These are phyloP conservation scores for Sporothrix brasiliensis DNA, from an alignment of 2,329 filamentous ascomycete species.

Conservation along the genomic window DNA sequence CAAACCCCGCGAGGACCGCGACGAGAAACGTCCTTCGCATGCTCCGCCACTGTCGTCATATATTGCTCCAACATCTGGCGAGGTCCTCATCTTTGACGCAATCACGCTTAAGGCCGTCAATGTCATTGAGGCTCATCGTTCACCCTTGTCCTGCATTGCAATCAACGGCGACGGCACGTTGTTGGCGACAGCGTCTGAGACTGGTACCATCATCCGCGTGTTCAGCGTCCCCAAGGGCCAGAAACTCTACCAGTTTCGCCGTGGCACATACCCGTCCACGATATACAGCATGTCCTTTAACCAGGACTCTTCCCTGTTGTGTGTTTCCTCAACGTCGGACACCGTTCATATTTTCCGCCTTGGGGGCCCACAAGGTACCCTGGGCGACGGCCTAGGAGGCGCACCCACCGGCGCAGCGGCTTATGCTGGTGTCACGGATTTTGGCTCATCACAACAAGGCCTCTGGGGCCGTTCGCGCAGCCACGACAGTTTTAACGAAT, in stretches of 20 bases:
- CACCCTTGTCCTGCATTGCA: conserved; percentile 85
- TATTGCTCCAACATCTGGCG: conserved; percentile 81
- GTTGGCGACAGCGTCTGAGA: conserved; percentile 93
- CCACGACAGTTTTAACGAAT: conserved; percentile 60
- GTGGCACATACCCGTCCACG: conserved; percentile 90
- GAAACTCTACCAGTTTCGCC: conserved; percentile 93
- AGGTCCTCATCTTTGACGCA: conserved; percentile 91
- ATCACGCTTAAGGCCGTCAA: conserved; percentile 89
- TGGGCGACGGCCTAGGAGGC: conserved; percentile 30
- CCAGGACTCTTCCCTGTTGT: conserved; percentile 85
- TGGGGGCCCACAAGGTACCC: conserved; percentile 49
- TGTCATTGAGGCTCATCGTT: conserved; percentile 91
- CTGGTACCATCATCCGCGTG: conserved; percentile 94
- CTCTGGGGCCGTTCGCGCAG: conserved; percentile 59
- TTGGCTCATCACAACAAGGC: conserved; percentile 50
- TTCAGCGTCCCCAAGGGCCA: conserved; percentile 89
- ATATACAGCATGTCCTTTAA: conserved; percentile 99
- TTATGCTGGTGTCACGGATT: conserved; percentile 33
- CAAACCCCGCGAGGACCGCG: conserved; percentile 64
- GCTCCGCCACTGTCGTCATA: conserved; percentile 80
- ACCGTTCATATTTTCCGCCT: conserved; percentile 96
- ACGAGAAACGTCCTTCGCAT: conserved; percentile 69
- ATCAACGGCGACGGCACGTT: conserved; percentile 91
- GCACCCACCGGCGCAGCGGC: background rate
- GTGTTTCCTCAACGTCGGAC: conserved; percentile 93